Conservation (phyloP, 2,329 filamentous ascomycete species). For the Orbilia oligospora region DNA sequence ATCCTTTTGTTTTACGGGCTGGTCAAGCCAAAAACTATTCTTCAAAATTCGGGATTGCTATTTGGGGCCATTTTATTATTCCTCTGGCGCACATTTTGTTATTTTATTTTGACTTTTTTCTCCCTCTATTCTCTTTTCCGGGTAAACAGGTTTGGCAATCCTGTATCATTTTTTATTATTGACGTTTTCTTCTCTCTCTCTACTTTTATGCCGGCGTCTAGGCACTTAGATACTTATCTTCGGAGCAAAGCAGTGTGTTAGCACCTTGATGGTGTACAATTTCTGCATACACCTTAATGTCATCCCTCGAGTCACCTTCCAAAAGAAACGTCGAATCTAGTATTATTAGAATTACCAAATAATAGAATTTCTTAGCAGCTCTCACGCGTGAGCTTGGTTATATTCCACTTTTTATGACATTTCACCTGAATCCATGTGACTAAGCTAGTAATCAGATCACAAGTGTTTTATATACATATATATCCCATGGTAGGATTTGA, state of each 20-base stretch:
- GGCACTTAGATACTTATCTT: slow-evolving; percentile 13
- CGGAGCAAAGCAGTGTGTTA: not conserved
- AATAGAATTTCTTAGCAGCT: not conserved
- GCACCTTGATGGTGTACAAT: slow-evolving; percentile 9
- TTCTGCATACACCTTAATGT: slow-evolving; percentile 17
- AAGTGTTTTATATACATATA: too few species aligned
- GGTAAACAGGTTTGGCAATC: slow-evolving; percentile 18
- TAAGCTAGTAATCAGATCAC: too few species aligned
- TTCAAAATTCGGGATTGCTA: not conserved
- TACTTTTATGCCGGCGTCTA: slow-evolving; percentile 7
- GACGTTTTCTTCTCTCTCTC: not conserved
- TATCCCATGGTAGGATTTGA: too few species aligned
- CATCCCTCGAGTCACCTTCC: not conserved
- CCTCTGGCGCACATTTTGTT: slow-evolving; percentile 2
- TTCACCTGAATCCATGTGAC: too few species aligned
- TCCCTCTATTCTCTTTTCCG: not conserved
- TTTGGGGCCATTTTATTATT: slow-evolving; percentile 12
- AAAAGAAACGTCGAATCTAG: not conserved
- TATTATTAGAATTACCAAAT: not conserved
- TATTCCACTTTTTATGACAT: too few species aligned
- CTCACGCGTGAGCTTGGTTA: not conserved
- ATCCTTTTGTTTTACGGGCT: not conserved
- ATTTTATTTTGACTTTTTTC: not conserved
- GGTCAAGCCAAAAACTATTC: slow-evolving; percentile 7
- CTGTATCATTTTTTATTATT: slow-evolving; percentile 13